These are phyloP conservation scores for Dendrocalamus sinicus DNA, from an alignment of 176 grass and related monocot species.

Conservation along the genomic window DNA sequence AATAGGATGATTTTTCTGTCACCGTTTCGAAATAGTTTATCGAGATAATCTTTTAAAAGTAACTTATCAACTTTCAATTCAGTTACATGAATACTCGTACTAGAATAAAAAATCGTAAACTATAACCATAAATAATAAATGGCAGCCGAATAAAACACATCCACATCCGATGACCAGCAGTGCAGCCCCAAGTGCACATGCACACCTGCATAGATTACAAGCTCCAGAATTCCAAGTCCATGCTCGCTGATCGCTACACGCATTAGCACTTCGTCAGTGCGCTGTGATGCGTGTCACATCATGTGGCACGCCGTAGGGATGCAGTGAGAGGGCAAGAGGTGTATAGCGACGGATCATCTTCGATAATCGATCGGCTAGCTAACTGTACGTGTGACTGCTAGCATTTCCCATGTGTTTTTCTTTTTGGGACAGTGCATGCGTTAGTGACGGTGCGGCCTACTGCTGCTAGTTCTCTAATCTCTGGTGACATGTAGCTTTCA, in stretches of 20 bases:
- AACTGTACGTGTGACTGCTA: background rate
- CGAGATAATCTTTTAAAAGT: too few relatives aligned
- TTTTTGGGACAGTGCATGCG: background rate
- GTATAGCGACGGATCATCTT: conserved; percentile 8
- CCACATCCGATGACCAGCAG: background rate
- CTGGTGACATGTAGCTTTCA: conserved; percentile 25
- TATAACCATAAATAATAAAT: too few relatives aligned
- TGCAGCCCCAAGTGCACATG: background rate
- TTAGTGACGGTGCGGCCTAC: background rate
- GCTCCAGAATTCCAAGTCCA: background rate
- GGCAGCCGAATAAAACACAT: too few relatives aligned
- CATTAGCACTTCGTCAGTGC: background rate
- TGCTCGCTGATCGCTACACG: conserved; percentile 28
- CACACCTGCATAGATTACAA: background rate
- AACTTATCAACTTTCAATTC: too few relatives aligned
- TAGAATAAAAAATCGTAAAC: too few relatives aligned
- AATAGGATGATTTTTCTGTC: too few relatives aligned
- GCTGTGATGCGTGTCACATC: background rate
- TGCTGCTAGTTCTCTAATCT: background rate
- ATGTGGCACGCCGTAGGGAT: background rate
- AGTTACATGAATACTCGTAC: too few relatives aligned
- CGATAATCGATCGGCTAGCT: background rate
- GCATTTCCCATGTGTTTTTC: conserved; percentile 32
- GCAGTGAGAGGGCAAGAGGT: background rate
- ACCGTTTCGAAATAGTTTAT: too few relatives aligned